Conservation (phyloP, 192 early-diverging fungal genomes). For the Coemansia sp. region DNA sequence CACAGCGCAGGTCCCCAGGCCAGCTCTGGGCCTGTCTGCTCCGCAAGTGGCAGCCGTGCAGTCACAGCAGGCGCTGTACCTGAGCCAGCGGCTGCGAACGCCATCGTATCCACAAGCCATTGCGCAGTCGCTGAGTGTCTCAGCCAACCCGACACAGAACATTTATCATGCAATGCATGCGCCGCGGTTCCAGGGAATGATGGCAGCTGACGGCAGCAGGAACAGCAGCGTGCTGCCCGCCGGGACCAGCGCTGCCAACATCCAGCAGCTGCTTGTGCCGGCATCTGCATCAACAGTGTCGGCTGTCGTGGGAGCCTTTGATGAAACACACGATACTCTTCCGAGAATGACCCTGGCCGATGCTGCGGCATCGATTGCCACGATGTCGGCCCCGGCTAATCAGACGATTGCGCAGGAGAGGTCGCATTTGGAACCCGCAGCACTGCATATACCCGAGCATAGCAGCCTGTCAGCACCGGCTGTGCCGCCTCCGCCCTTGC, state of each 20-base stretch:
- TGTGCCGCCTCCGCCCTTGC: neutral
- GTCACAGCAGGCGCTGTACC: constrained; percentile 8
- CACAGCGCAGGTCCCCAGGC: neutral
- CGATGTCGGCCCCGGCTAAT: neutral
- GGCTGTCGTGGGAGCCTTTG: neutral
- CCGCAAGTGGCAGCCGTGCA: neutral
- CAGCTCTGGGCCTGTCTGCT: neutral
- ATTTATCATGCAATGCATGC: constrained; percentile 14
- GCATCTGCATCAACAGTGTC: neutral
- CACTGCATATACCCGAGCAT: constrained; percentile 1
- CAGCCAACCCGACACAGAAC: neutral
- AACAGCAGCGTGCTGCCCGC: neutral
- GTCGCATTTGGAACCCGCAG: neutral
- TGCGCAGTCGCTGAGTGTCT: neutral
- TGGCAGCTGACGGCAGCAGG: neutral
- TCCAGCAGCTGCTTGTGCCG: constrained; percentile 8
- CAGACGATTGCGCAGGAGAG: no score
- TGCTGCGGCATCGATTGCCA: constrained; percentile 11
- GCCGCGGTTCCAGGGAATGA: neutral
- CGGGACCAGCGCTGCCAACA: neutral
- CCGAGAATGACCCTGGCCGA: neutral
- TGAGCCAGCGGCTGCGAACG: constrained; percentile 4
- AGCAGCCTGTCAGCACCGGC: neutral
- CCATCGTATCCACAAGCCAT: constrained; percentile 12
- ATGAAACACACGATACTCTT: neutral